These are phyloP conservation scores for Luffa aegyptiaca DNA, from an alignment of 306 rosid genomes.

Conservation along the genomic window DNA sequence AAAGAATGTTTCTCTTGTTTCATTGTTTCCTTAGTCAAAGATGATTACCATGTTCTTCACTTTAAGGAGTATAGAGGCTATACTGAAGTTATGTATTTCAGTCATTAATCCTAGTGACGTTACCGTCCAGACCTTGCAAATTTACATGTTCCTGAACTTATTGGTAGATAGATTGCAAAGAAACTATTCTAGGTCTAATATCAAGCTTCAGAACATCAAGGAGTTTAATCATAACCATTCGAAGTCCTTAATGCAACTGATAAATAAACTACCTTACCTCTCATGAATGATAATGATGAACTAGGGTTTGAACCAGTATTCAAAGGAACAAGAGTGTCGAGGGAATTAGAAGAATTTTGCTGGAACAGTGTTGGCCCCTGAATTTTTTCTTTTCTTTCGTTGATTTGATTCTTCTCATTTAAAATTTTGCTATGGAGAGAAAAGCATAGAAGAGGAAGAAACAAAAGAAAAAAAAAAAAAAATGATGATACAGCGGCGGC, in stretches of 20 bases:
- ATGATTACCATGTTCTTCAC: background rate
- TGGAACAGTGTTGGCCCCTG: slow-evolving; percentile 47
- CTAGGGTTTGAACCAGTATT: slow-evolving; percentile 70
- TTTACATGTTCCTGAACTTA: background rate
- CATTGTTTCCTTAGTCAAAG: background rate
- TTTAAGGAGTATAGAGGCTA: background rate
- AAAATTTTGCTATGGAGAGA: too few relatives aligned
- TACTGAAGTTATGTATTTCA: background rate
- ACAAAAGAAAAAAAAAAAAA: too few relatives aligned
- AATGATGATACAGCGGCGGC: too few relatives aligned
- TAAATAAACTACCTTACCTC: slow-evolving; percentile 40
- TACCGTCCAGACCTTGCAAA: background rate
- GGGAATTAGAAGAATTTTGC: slow-evolving; percentile 68
- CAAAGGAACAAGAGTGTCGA: slow-evolving; percentile 64
- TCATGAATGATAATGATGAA: slow-evolving; percentile 87
- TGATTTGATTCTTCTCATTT: too few relatives aligned
- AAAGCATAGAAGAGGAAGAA: too few relatives aligned
- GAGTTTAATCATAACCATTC: background rate
- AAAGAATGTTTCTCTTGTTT: background rate
- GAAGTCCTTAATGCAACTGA: background rate
- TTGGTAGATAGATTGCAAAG: background rate
- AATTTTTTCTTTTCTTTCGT: too few relatives aligned
- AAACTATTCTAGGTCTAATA: background rate
- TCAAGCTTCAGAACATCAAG: background rate
- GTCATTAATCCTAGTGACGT: background rate